These are phyloP conservation scores for Neurospora sp. DNA, from an alignment of 495 filamentous ascomycete species.

Conservation along the genomic window DNA sequence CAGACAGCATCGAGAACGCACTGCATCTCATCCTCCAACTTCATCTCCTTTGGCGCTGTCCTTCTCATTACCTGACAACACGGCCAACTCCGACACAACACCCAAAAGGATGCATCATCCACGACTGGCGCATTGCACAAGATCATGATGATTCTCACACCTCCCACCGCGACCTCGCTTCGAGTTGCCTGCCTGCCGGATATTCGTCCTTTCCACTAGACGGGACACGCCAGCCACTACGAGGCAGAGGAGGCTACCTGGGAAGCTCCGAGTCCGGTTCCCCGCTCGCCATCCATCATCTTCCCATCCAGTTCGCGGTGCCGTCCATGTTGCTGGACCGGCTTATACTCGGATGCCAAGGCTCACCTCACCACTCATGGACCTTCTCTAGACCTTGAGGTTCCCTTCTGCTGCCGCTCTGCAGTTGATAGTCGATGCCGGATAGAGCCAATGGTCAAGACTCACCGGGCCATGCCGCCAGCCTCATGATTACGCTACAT, in stretches of 20 bases:
- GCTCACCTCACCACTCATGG: neutral
- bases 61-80: neutral
- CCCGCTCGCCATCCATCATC: neutral
- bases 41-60: neutral
- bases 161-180: neutral
- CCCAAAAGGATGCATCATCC: neutral
- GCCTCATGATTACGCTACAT: conserved; percentile 21
- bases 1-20: neutral
- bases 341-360: neutral
- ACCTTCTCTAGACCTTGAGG: neutral
- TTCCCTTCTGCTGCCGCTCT: neutral
- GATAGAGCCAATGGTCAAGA: conserved; percentile 9
- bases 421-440: conserved; percentile 5
- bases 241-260: neutral
- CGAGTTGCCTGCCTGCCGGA: neutral
- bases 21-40: neutral
- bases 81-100: neutral
- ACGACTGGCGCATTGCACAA: neutral
- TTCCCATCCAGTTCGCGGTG: neutral
- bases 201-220: neutral
- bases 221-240: neutral
- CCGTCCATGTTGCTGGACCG: neutral
- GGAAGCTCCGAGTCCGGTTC: neutral
- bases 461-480: conserved; percentile 20
- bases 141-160: neutral